Base-by-base conservation (phyloP, 2,329 filamentous ascomycete genomes). In the Colletotrichum lentis region DNA sequence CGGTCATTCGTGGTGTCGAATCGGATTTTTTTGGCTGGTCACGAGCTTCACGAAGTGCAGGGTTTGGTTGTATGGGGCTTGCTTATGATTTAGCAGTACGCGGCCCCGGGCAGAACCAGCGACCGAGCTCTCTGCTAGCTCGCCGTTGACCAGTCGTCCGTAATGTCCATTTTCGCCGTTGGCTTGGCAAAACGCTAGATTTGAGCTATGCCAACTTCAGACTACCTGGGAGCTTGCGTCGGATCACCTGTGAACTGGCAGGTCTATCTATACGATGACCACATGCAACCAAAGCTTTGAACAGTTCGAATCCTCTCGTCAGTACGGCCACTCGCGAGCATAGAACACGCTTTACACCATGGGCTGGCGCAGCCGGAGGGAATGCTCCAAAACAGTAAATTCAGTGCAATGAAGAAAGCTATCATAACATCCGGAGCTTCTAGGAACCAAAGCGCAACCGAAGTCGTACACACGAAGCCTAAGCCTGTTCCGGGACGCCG, bases 401-500 rank as follows among this genome's bases (percentile, higher is more conserved):
- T 58, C 61, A 64, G 54, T 67, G 47, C 61, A 64, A 57, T 57
- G 58, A 56, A 66, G 22, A 66, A 61, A 69, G 56, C 50, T 53
- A 56, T 55, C 66, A 69, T 69, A 53, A 69, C 49, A 35, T 37
- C 64, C 44, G 66, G 66, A 66, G 62, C 56, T 66, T 68, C 65
- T 68, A 65, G 50, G 62, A 68, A 60, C 62, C 62, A 61, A 65
- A 65, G 65, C 65, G 55, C 66, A 65, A 55, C 67, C 63, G 58
- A 63, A 56, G 52, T 54, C 53, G 41, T 49, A 67, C 58, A 67
- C 56, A 53, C 52, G 49, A 69, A 70, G 68, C 64, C 60, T 61
- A 55, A 60, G 64, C 68, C 69, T 67, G 62, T 69, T 57, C 68
- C 68, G 53, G 50, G 59, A 70, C 68, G 68, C 68, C 68, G 31